A percentile compares a stretch with the other conserved stretches of the same genome.
These are phyloP conservation scores for Bacterosira constricta DNA, from an alignment of 108 stramenopile species.

Conservation along the genomic window DNA sequence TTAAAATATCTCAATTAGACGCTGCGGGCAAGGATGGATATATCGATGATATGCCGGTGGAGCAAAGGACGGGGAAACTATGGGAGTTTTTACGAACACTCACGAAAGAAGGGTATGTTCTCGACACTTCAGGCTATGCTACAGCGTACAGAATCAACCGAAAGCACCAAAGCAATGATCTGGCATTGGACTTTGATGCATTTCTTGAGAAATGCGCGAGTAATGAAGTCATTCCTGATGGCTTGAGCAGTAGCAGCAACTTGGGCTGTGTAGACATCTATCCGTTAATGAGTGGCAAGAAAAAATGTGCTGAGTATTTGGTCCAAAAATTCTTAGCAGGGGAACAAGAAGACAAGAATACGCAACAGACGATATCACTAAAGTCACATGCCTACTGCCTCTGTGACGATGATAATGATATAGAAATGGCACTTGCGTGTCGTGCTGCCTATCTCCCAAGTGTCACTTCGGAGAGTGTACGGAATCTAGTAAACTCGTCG, in stretches of 20 bases:
- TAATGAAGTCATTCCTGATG: conserved; percentile 29
- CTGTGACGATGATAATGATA: conserved; percentile 90
- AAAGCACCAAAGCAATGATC: conserved; percentile 57
- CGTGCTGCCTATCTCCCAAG: conserved; percentile 67
- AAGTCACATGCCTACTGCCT: conserved; percentile 57
- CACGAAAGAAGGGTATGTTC: conserved; percentile 43
- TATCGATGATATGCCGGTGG: conserved; percentile 25
- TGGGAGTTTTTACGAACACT: conserved; percentile 62
- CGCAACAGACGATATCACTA: conserved; percentile 10
- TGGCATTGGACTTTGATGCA: conserved; percentile 21
- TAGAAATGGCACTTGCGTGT: conserved; percentile 86
- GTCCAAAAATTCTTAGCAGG: conserved; percentile 46
- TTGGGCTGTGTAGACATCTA: conserved; percentile 80
- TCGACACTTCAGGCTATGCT: conserved; percentile 72
- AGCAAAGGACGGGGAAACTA: conserved; percentile 55
- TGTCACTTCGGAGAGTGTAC: conserved; percentile 62
- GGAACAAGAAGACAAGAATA: neutral
- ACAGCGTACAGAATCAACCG: conserved; percentile 78
- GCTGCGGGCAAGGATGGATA: conserved; percentile 64
- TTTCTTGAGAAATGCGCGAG: conserved; percentile 16
- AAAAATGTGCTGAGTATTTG: conserved; percentile 73
- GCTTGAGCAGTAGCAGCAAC: conserved; percentile 62
- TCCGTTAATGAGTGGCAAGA: conserved; percentile 72
- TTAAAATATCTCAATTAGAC: conserved; percentile 19
- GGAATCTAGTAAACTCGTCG: neutral